Evolutionary conservation across 1,139 yeast genomes (phyloP).

Genomic region (Yamadazyma dendronema): DNA sequence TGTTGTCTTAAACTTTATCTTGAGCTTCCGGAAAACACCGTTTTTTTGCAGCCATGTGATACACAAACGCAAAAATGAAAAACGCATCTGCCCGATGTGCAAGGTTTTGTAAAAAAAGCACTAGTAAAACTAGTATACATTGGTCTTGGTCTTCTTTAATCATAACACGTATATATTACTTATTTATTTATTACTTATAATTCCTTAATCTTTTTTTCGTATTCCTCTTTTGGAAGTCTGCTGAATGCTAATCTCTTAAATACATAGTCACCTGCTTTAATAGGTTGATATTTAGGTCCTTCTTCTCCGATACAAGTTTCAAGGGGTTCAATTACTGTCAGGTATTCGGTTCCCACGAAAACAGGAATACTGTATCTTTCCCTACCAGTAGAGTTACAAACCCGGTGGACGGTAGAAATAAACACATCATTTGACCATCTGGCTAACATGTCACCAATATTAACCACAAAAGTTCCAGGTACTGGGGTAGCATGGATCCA

Average conservation of each 20-base stretch:
- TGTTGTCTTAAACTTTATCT: too few species aligned
- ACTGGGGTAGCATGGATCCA: slow-evolving; percentile 17
- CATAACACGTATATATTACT: too few species aligned
- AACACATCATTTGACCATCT: slow-evolving; percentile 18
- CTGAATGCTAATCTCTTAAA: slow-evolving; percentile 15
- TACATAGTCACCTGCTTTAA: slow-evolving; percentile 17
- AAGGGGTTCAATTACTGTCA: slow-evolving; percentile 16
- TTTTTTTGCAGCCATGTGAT: too few species aligned
- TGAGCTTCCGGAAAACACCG: too few species aligned
- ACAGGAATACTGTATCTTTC: slow-evolving; percentile 17
- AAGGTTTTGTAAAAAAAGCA: too few species aligned
- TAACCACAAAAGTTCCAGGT: slow-evolving; percentile 14
- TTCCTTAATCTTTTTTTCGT: slow-evolving; percentile 9
- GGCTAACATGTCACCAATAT: slow-evolving; percentile 18
- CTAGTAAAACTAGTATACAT: too few species aligned
- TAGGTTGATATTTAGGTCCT: slow-evolving; percentile 15
- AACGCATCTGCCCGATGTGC: too few species aligned
- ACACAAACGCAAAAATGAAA: too few species aligned
- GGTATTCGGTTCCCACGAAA: slow-evolving; percentile 15
- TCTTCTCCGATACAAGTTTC: slow-evolving; percentile 14
- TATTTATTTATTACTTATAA: too few species aligned
- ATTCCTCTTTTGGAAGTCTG: slow-evolving; percentile 14
- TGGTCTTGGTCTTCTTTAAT: too few species aligned
- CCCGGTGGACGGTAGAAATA: slow-evolving; percentile 17
- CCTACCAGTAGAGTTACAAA: slow-evolving; percentile 13